Evolutionary conservation across 192 early-diverging fungal species (phyloP), one percentile per base, ranked within the genome.

Genomic region (Coemansia sp.): DNA sequence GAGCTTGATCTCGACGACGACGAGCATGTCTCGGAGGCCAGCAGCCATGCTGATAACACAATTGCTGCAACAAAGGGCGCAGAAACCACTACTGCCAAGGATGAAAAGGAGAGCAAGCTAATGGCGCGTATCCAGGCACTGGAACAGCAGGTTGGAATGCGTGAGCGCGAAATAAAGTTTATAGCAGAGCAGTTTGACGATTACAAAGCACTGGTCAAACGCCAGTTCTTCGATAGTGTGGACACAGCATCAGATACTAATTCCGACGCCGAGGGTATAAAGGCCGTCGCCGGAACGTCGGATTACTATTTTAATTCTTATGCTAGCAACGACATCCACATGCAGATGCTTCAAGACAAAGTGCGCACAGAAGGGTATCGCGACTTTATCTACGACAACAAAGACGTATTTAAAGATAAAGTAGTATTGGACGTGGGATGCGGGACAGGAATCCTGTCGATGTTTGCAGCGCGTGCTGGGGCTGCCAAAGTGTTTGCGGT

Each of bases 331-430:
- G 75, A 68, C 4, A 76, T 76, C 68, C 80, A 98, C 88, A 92
- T 94, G 89, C 94, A 96, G 75, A 98, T 98, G 96, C 87, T 98
- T 10, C 91, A 95, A 80, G 97, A 99, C 70, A 87, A 83, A 21
- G 92, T 99, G 51, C 88, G 97, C 52, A 99, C 97, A 7, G 92
- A 93, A 3, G 88, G 92, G 10, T 99, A 98, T 78, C 91, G 94
- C 65, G 89, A 90, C 29, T 95, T 96, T n/a, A 99, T 99, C 59
- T 66, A 95, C 27, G 74, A 89, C 51, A 95, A 94, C 80, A 79
- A 81, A n/a, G 84, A 88, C 17, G 72, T 92, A 39, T 96, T 99
- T 68, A 72, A 87, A 65, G 88, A 89, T 62, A 95, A 95, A 72
- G 74, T 91, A 0, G 91, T 97, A 22, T 88, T 96, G 87, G 97